phyloP scores from a whole-genome alignment of 2,329 filamentous ascomycete genomes.

The Diplodia scrobiculata region DNA sequence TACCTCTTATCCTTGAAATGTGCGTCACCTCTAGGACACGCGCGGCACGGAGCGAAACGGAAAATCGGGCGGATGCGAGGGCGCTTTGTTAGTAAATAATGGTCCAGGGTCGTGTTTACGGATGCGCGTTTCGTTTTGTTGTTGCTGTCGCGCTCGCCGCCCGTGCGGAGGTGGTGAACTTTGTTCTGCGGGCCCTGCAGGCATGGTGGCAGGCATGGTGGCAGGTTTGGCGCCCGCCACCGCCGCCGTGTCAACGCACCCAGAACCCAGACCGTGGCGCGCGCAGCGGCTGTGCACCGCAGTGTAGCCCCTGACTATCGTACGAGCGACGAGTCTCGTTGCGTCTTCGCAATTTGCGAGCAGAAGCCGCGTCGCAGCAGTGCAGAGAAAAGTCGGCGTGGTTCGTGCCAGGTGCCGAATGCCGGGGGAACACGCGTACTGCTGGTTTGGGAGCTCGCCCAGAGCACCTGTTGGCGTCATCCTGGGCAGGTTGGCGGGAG shows the following conservation, averaged over 20 bases:
- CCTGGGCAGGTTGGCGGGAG: slow-evolving; percentile 3
- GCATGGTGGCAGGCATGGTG: background rate
- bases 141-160: too few relatives aligned
- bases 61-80: background rate
- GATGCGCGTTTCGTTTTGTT: background rate
- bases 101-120: background rate
- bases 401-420: slow-evolving; percentile 8
- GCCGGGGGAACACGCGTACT: slow-evolving; percentile 6
- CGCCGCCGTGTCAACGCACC: background rate
- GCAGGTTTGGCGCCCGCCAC: background rate
- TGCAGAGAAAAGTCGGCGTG: too few relatives aligned
- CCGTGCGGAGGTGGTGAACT: background rate
- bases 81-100: background rate
- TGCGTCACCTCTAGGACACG: background rate
- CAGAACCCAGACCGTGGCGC: slow-evolving; percentile 7
- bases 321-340: background rate
- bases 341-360: background rate
- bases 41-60: background rate
- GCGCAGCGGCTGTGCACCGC: background rate
- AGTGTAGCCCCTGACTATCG: slow-evolving; percentile 4
- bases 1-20: background rate
- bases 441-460: background rate
- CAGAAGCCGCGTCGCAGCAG: background rate
- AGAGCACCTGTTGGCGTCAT: slow-evolving; percentile 20
- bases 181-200: slow-evolving; percentile 1